Percentiles rank a stretch among this genome's conserved stretches.
Evolutionary conservation across 148 eudicot species (phyloP).

Genomic region (Heliamphora exappendiculata): DNA sequence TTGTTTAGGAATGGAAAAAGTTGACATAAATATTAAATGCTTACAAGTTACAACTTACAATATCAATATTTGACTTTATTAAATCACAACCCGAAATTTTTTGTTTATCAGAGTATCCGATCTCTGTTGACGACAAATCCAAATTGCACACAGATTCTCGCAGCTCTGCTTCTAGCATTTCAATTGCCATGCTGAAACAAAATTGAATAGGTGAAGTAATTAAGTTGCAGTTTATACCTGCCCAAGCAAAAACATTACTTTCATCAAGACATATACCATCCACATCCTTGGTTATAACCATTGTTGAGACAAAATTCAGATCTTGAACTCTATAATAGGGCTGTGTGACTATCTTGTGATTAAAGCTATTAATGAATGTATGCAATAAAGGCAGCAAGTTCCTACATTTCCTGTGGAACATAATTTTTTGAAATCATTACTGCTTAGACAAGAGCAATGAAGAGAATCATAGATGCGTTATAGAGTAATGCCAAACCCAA

Average conservation of each 20-base stretch:
- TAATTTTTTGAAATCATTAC: not conserved
- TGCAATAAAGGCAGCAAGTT: not conserved
- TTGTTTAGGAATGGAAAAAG: too few relatives aligned
- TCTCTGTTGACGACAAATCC: constrained; percentile 20
- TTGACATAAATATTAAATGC: too few relatives aligned
- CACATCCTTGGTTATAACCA: not conserved
- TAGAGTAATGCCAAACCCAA: not conserved
- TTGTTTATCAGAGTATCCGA: constrained; percentile 31
- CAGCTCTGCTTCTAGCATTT: constrained; percentile 63
- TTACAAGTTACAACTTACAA: too few relatives aligned
- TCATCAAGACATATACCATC: not conserved
- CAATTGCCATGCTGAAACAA: constrained; percentile 79
- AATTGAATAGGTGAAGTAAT: not conserved
- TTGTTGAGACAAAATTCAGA: not conserved
- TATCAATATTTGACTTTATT: constrained; percentile 29
- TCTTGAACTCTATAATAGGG: not conserved
- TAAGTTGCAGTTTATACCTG: not conserved
- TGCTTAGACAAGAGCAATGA: not conserved
- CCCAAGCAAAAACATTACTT: not conserved
- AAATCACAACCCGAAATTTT: constrained; percentile 22
- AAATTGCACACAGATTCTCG: constrained; percentile 30
- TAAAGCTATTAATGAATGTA: not conserved
- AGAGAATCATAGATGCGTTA: not conserved
- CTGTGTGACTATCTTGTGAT: not conserved
- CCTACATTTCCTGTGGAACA: not conserved